Conservation (phyloP, 164 flowering plant species). For the Annona squamosa region DNA sequence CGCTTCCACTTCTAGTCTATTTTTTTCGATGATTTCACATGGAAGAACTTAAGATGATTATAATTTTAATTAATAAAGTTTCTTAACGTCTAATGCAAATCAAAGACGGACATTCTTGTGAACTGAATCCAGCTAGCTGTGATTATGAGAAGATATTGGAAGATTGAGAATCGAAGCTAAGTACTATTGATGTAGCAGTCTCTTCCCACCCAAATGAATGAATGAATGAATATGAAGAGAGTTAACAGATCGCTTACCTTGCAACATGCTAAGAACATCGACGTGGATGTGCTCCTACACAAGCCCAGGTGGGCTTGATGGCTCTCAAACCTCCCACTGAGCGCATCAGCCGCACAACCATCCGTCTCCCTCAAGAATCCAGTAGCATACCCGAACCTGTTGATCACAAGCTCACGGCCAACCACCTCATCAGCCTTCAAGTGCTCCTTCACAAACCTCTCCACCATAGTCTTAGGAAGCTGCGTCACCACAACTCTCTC, state of each 20-base stretch:
- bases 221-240: no score
- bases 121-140: no score
- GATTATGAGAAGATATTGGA: no score
- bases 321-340: slow-evolving; percentile 31
- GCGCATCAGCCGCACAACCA: slow-evolving; percentile 20
- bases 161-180: no score
- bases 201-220: no score
- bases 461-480: slow-evolving; percentile 74
- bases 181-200: no score
- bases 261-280: slow-evolving; percentile 37
- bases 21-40: no score
- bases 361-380: slow-evolving; percentile 41
- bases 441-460: slow-evolving; percentile 80
- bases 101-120: no score
- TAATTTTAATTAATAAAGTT: no score
- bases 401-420: slow-evolving; percentile 58
- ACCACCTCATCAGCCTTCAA: slow-evolving; percentile 62
- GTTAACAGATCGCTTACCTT: slow-evolving; percentile 35
- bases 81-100: no score
- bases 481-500: slow-evolving; percentile 68
- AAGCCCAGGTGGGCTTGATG: slow-evolving; percentile 45
- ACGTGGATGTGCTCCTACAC: slow-evolving; percentile 24
- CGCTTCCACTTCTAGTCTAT: no score
- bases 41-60: no score
- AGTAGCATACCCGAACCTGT: slow-evolving; percentile 74